Percentiles rank a stretch among this genome's conserved stretches.
Conservation (phyloP, 352 stramenopile genomes). For the Phytophthora sp. region DNA sequence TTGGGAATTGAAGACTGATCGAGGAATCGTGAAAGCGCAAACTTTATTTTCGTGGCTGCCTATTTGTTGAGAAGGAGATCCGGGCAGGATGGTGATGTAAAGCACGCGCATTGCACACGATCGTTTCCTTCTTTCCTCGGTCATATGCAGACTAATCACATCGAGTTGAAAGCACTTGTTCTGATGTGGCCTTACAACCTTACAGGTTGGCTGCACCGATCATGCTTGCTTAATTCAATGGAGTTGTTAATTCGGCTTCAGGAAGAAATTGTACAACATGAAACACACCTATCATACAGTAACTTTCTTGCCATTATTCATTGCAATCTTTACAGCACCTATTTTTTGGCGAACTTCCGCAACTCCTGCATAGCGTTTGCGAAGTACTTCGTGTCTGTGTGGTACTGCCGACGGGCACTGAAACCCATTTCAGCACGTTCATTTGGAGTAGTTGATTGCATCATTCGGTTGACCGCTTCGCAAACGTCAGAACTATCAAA, state of each 20-base stretch:
- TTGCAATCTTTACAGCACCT: background rate
- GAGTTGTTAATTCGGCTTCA: no score
- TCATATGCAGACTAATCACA: no score
- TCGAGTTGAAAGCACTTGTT: no score
- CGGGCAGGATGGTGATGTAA: slow-evolving; percentile 15
- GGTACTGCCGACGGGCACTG: slow-evolving; percentile 48
- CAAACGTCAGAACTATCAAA: slow-evolving; percentile 34
- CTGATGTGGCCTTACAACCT: no score
- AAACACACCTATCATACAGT: no score
- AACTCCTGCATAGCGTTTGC: slow-evolving; percentile 43
- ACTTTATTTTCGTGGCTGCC: no score
- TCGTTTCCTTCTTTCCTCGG: slow-evolving; percentile 17
- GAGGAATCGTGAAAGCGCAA: background rate
- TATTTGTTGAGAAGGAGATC: slow-evolving; percentile 8
- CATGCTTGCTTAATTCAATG: no score
- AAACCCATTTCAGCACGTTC: slow-evolving; percentile 38
- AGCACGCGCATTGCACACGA: slow-evolving; percentile 1
- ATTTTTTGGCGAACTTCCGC: slow-evolving; percentile 26
- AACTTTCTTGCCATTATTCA: no score
- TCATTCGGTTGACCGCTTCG: slow-evolving; percentile 22
- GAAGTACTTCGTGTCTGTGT: slow-evolving; percentile 62
- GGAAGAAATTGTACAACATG: no score
- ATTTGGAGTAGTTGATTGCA: slow-evolving; percentile 29
- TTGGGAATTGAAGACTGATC: background rate
- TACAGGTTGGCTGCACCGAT: no score